Base-by-base conservation (phyloP, 2,329 filamentous ascomycete genomes). In the Epichloe aotearoae region DNA sequence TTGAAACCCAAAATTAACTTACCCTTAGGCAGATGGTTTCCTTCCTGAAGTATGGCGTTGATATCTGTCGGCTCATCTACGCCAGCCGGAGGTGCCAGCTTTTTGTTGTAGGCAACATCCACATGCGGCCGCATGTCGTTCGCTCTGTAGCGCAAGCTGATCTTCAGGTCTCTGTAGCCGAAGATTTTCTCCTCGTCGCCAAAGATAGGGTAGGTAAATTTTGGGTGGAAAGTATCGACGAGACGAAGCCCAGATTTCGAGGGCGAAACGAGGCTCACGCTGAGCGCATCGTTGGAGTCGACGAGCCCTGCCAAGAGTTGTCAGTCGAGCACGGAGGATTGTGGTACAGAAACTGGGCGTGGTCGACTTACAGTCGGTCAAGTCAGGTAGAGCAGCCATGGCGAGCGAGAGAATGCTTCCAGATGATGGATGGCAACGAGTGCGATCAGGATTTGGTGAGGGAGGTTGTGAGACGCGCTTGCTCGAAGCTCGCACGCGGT, bases 151-250 rank as follows among this genome's bases (percentile, higher is more conserved):
- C 80, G 80, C 50, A 97, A 70, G 55, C 80, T 79, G 62, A 97
- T 83, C 56, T 81, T 80, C 50, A 95, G 76, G 50, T 82, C 81
- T 64, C 88, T 83, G 73, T 96, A 95, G 38, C 91, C 91, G 59
- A 95, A 90, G 56, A 97, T 91, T 33, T 77, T 79, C 67, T 98
- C 89, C 8, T 93, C 84, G n/a, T 97, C 85, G 61, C 88, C 88
- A 59, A 97, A 96, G 56, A 98, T 85, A 1, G 88, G 74, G 66
- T 97, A 95, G 17, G 91, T 96, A 65, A 90, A 94, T 62, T 80
- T 79, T 0, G 93, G 94, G 54, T 87, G 76, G 66, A 98, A 97
- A 30, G 79, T 77, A 26, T 78, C 75, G 58, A 84, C 69, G 34
- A 75, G 77, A 59, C 77, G 79, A 47, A 77, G 62, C 56, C 73